These are phyloP conservation scores for Coemansia furcata DNA, from an alignment of 192 early-diverging fungal species.

Conservation along the genomic window DNA sequence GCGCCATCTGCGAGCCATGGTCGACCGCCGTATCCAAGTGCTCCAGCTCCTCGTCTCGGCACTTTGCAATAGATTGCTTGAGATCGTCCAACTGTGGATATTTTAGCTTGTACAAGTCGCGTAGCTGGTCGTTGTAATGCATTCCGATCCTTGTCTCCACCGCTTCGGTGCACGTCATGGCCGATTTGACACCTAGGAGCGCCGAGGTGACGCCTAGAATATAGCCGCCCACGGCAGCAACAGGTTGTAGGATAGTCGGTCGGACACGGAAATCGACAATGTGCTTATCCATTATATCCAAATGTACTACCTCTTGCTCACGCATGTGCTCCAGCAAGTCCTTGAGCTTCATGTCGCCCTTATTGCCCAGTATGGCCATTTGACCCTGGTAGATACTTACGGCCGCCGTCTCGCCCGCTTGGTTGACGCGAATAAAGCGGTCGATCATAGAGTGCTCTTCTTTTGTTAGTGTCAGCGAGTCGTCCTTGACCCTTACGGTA, in stretches of 20 bases:
- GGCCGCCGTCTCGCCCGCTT: conserved; percentile 94
- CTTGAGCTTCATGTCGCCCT: conserved; percentile 60
- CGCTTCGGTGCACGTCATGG: conserved; percentile 99
- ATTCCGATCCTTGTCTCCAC: conserved; percentile 95
- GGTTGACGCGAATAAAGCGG: conserved; percentile 91
- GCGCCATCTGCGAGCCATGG: conserved; percentile 80
- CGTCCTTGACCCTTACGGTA: conserved; percentile 24
- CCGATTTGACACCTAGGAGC: conserved; percentile 87
- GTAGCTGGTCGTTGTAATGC: conserved; percentile 95
- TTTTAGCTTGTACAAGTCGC: conserved; percentile 75
- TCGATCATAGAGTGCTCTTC: conserved; percentile 61
- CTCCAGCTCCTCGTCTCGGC: conserved; percentile 94
- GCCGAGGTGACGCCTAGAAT: conserved; percentile 83
- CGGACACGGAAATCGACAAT: conserved; percentile 75
- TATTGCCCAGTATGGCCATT: conserved; percentile 65
- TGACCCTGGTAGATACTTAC: conserved; percentile 97
- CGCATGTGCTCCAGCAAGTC: conserved; percentile 89
- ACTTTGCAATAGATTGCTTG: conserved; percentile 72
- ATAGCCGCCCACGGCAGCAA: conserved; percentile 87
- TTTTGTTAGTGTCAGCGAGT: conserved; percentile 37
- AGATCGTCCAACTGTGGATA: conserved; percentile 61
- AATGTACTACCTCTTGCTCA: conserved; percentile 89
- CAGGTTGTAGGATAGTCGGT: conserved; percentile 78
- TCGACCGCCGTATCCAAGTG: conserved; percentile 88
- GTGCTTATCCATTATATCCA: conserved; percentile 74